phyloP scores from a whole-genome alignment of 768 basidiomycete species.

The Suillus occidentalis region DNA sequence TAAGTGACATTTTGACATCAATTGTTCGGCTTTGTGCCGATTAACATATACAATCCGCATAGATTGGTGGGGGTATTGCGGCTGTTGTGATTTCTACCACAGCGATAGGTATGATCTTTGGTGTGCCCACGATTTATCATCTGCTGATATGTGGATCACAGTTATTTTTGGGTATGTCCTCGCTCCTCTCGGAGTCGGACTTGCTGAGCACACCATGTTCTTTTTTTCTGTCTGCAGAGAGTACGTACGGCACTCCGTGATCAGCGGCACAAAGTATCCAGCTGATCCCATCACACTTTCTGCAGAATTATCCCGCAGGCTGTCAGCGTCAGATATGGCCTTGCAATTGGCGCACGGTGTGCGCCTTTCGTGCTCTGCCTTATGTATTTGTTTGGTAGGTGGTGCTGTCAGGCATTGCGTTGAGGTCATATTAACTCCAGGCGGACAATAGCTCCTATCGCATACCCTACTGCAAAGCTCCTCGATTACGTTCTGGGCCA shows the following conservation, averaged over 20 bases:
- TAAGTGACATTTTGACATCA: conserved; percentile 19
- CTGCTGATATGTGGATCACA: conserved; percentile 24
- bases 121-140: background rate
- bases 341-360: conserved; percentile 76
- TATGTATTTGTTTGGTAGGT: conserved; percentile 61
- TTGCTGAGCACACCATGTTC: conserved; percentile 1
- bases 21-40: conserved; percentile 5
- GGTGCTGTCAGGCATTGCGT: conserved; percentile 4
- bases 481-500: conserved; percentile 81
- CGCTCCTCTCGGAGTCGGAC: background rate
- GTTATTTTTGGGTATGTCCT: conserved; percentile 78
- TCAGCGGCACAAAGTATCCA: background rate
- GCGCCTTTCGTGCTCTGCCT: conserved; percentile 71
- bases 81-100: conserved; percentile 79
- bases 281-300: background rate
- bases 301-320: conserved; percentile 69
- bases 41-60: background rate
- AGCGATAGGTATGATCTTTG: conserved; percentile 41
- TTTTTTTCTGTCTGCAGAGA: conserved; percentile 32
- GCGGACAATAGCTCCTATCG: conserved; percentile 59
- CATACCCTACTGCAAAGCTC: conserved; percentile 67
- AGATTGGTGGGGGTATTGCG: conserved; percentile 69
- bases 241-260: conserved; percentile 25
- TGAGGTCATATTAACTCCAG: background rate
- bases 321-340: conserved; percentile 75